Evolutionary conservation across 208 protist species (phyloP).

Genomic region (Crithidia sp.): DNA sequence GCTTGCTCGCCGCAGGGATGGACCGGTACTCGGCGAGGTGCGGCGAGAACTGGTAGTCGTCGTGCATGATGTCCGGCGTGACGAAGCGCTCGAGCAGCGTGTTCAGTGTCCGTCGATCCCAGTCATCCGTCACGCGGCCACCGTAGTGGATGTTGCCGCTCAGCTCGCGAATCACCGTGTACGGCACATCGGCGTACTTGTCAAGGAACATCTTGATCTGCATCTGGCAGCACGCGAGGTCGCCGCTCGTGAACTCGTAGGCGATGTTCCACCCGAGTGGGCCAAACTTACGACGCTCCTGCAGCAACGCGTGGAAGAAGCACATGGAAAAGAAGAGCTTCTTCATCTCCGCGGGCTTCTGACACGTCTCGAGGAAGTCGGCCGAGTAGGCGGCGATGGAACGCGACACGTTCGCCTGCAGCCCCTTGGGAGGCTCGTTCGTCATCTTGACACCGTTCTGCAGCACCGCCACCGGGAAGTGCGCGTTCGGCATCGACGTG

Average conservation of each 20-base stretch:
- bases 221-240: constrained; percentile 94
- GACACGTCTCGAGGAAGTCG: constrained; percentile 89
- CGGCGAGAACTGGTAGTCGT: constrained; percentile 90
- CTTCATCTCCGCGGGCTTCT: constrained; percentile 91
- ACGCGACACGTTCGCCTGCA: constrained; percentile 96
- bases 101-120: constrained; percentile 95
- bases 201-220: constrained; percentile 97
- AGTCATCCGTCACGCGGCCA: constrained; percentile 98
- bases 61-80: constrained; percentile 87
- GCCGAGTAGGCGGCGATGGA: constrained; percentile 83
- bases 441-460: constrained; percentile 99
- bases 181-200: constrained; percentile 96
- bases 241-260: constrained; percentile 98
- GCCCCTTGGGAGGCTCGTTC: constrained; percentile 98
- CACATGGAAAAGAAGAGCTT: constrained; percentile 97
- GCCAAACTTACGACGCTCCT: constrained; percentile 99
- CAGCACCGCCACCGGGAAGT: constrained; percentile 98
- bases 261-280: constrained; percentile 99
- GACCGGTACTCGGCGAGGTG: constrained; percentile 79
- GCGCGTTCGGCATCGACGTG: constrained; percentile 96
- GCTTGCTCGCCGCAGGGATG: constrained; percentile 75
- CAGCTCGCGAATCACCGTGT: constrained; percentile 96
- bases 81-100: constrained; percentile 95
- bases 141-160: constrained; percentile 99
- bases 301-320: constrained; percentile 98